These are phyloP conservation scores for Phytophthora syringae DNA, from an alignment of 352 stramenopile genomes.

Conservation along the genomic window DNA sequence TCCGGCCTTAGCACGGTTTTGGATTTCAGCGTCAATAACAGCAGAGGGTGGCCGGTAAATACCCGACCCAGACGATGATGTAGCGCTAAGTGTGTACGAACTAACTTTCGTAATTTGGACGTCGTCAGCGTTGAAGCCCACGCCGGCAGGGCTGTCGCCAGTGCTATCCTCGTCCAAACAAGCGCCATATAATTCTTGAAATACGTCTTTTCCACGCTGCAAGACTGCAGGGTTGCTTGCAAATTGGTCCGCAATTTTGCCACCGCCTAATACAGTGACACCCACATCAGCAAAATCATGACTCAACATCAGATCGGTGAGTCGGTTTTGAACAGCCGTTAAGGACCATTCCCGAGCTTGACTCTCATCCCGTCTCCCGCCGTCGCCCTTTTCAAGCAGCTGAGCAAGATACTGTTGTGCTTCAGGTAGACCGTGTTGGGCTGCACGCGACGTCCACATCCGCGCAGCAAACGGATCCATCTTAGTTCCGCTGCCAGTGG, in stretches of 20 bases:
- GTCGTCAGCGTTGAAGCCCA: conserved; percentile 14
- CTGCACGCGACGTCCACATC: conserved; percentile 45
- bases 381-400: conserved; percentile 33
- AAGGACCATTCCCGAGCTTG: conserved; percentile 32
- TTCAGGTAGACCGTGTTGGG: conserved; percentile 40
- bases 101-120: conserved; percentile 12
- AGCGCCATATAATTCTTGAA: conserved; percentile 28
- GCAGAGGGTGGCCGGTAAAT: conserved; percentile 34
- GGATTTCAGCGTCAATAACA: conserved; percentile 37
- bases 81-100: conserved; percentile 16
- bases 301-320: conserved; percentile 22
- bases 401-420: conserved; percentile 36
- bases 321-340: conserved; percentile 22
- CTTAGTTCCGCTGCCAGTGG: conserved; percentile 31
- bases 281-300: conserved; percentile 25
- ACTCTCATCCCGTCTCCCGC: conserved; percentile 28
- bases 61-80: conserved; percentile 15
- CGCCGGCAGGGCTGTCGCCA: neutral
- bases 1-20: conserved; percentile 25
- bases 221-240: conserved; percentile 3
- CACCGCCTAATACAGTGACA: conserved; percentile 2
- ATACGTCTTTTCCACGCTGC: conserved; percentile 26
- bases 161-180: conserved; percentile 27
- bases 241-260: conserved; percentile 16
- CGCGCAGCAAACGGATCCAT: conserved; percentile 34